A percentile compares a stretch with the other conserved stretches of the same genome.
Evolutionary conservation across 2,329 filamentous ascomycete species (phyloP).

Genomic region (Aspergillus oerlinghausenensis): DNA sequence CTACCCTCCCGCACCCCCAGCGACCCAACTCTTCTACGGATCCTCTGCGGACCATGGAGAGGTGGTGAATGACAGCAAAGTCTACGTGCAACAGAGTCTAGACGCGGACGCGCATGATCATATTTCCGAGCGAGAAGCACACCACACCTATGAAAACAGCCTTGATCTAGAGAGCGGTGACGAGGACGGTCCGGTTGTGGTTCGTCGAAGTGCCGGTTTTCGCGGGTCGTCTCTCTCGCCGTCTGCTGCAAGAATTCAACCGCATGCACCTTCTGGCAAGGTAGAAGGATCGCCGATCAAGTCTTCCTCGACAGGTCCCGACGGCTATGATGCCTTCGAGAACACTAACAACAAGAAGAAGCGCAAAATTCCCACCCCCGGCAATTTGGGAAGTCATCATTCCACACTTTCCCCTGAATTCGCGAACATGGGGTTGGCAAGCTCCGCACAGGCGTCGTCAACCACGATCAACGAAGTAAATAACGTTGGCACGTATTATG

Average conservation of each 20-base stretch:
- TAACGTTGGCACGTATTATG: constrained; percentile 51
- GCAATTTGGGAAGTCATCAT: constrained; percentile 60
- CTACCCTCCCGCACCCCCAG: constrained; percentile 70
- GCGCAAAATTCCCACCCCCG: constrained; percentile 89
- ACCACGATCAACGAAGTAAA: constrained; percentile 43
- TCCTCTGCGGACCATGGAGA: constrained; percentile 56
- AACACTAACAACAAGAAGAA: constrained; percentile 99
- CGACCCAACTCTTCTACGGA: constrained; percentile 72
- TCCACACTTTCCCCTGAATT: constrained; percentile 59
- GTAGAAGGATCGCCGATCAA: constrained; percentile 34
- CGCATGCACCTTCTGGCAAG: constrained; percentile 23
- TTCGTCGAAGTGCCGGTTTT: constrained; percentile 39
- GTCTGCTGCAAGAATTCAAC: constrained; percentile 23
- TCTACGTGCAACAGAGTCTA: constrained; percentile 43
- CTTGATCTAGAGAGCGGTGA: constrained; percentile 59
- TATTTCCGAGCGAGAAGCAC: constrained; percentile 34
- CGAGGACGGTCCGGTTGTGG: constrained; percentile 47
- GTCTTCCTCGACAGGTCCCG: constrained; percentile 66
- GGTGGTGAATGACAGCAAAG: constrained; percentile 44
- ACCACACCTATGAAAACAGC: constrained; percentile 51
- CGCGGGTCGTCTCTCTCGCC: constrained; percentile 35
- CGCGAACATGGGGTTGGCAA: constrained; percentile 58
- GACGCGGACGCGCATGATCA: constrained; percentile 36
- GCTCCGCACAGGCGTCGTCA: constrained; percentile 42
- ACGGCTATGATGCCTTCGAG: constrained; percentile 95